These are phyloP conservation scores for Colletotrichum liriopes DNA, from an alignment of 2,329 filamentous ascomycete genomes.

Conservation along the genomic window DNA sequence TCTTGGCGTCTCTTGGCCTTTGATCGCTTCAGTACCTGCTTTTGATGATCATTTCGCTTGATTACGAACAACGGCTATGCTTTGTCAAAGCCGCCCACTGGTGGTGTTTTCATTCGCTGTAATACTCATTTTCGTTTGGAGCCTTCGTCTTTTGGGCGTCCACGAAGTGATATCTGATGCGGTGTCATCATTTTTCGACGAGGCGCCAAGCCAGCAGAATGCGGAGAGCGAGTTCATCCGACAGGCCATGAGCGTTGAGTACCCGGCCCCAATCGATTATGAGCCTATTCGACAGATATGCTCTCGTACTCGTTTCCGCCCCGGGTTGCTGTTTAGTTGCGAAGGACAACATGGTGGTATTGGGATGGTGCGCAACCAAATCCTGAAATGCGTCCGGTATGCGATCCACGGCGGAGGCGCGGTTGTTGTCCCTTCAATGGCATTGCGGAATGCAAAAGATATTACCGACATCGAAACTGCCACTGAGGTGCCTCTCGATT, in stretches of 20 bases:
- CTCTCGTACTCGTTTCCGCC: constrained; percentile 51
- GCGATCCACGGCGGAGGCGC: constrained; percentile 56
- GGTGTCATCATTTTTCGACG: constrained; percentile 20
- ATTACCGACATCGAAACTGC: constrained; percentile 51
- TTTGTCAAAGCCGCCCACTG: constrained; percentile 31
- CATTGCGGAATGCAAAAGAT: constrained; percentile 52
- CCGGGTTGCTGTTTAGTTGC: constrained; percentile 56
- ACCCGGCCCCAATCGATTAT: constrained; percentile 53
- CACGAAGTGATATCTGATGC: constrained; percentile 18
- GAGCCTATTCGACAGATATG: constrained; percentile 53
- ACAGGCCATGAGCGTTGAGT: constrained; percentile 52
- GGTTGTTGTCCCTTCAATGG: constrained; percentile 56
- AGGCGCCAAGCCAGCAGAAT: constrained; percentile 25
- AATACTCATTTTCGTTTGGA: constrained; percentile 34
- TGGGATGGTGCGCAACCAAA: constrained; percentile 58
- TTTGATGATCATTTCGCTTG: background rate
- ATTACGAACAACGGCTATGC: constrained; percentile 31
- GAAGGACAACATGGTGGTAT: constrained; percentile 57
- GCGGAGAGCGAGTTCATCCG: constrained; percentile 45
- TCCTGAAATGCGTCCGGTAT: constrained; percentile 58
- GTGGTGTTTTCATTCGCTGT: constrained; percentile 27
- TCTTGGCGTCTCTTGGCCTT: constrained; percentile 12
- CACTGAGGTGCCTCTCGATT: constrained; percentile 49
- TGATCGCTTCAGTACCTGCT: background rate
- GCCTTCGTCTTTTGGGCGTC: constrained; percentile 22